phyloP scores from a whole-genome alignment of 805 yeast genomes.

The Suhomyces emberorum region DNA sequence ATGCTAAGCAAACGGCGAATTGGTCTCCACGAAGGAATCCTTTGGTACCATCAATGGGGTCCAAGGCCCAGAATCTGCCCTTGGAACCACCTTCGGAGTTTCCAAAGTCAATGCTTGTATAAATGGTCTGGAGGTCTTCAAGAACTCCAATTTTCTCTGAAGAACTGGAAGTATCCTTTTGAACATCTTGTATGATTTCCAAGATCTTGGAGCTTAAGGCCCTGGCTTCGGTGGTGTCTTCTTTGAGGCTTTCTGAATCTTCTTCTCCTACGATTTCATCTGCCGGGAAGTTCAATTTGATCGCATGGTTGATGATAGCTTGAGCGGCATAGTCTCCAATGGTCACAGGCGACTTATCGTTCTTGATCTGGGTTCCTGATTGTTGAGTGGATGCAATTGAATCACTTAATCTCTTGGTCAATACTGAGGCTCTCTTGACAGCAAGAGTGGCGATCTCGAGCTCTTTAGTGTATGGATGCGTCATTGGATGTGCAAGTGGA shows the following conservation, averaged over 20 bases:
- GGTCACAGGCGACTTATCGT: conserved; percentile 93
- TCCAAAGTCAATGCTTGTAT: conserved; percentile 73
- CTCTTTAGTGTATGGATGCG: conserved; percentile 56
- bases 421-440: conserved; percentile 77
- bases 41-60: conserved; percentile 96
- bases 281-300: conserved; percentile 70
- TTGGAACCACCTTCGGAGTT: conserved; percentile 69
- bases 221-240: conserved; percentile 36
- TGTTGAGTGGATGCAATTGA: conserved; percentile 42
- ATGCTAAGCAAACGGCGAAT: conserved; percentile 91
- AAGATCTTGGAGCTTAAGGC: conserved; percentile 55
- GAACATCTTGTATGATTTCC: conserved; percentile 53
- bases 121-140: conserved; percentile 45
- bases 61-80: conserved; percentile 95
- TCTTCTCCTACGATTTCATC: conserved; percentile 96
- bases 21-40: conserved; percentile 96
- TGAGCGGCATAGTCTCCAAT: conserved; percentile 96
- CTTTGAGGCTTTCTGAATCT: conserved; percentile 64
- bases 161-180: conserved; percentile 38
- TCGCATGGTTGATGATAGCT: conserved; percentile 83
- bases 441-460: conserved; percentile 81
- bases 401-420: conserved; percentile 68
- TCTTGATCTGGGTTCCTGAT: conserved; percentile 67
- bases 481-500: conserved; percentile 5
- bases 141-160: conserved; percentile 40